Evolutionary conservation across 2,329 filamentous ascomycete species (phyloP), one percentile per base, ranked within the genome.

Genomic region (Rhexocercosporidium sp.): DNA sequence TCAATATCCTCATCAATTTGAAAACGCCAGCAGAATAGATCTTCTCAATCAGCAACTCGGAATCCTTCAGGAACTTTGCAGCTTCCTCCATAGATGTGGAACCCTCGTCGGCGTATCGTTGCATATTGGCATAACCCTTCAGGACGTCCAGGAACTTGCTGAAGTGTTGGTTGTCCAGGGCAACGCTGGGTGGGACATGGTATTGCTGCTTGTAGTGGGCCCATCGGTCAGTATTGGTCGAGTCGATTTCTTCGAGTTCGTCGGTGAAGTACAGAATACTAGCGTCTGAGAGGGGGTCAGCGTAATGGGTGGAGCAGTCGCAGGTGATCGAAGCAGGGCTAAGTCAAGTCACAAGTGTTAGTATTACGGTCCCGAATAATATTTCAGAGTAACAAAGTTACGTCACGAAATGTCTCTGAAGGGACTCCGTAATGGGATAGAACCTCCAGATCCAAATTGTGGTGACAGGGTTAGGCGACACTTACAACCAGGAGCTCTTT

Each of bases 221-320:
- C 59, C 59, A 61, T 25, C 18, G 14, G 3, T 49, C 41, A n/a
- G 41, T 47, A 61, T 16, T 18, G 16, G 25, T n/a, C 25, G 41
- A 49, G 27, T 47, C 39, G 22, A 61, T 25, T 9, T n/a, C 22
- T 46, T 61, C 39, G 44, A 61, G 16, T 1, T 61, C 39, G 20
- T 47, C 25, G 18, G 22, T 29, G 44, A 29, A 37, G 59, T 18
- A 29, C n/a, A 61, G 41, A n/a, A 51, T 61, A 25, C 59, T 61
- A 44, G 59, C 59, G 27, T 61, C 59, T 1, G 59, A 20, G 44
- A 61, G 59, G 16, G 59, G 59, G 20, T 61, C 59, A 1, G 59
- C 59, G 41, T 29, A 39, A 44, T 59, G 56, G 1, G 59, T 47
- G 12, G 59, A 20, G 44, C 59, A 61, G n/a, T 61, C 59, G 27